Conservation (phyloP, 2,329 filamentous ascomycete species). For the Aspergillus hiratsukae region DNA sequence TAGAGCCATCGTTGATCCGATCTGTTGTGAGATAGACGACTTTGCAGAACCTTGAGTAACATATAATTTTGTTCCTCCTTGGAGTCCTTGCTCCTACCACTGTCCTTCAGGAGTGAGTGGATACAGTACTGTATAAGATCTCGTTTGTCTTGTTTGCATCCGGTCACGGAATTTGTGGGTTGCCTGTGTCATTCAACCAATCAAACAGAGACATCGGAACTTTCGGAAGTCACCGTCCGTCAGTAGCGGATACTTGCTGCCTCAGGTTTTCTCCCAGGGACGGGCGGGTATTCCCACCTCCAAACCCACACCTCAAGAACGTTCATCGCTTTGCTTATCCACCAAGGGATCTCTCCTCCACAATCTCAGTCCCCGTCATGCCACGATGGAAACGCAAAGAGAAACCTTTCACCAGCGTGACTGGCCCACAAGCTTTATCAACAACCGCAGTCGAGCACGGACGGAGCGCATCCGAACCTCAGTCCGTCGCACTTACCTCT, state of each 20-base stretch:
- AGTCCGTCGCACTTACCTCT: constrained; percentile 9
- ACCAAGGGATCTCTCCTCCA: not conserved
- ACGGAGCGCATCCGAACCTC: constrained; percentile 1
- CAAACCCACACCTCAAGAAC: not conserved
- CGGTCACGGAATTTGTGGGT: too few relatives aligned
- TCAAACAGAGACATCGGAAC: not conserved
- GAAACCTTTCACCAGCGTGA: constrained; percentile 2
- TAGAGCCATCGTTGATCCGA: too few relatives aligned
- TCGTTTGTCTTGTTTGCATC: too few relatives aligned
- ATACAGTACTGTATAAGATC: too few relatives aligned
- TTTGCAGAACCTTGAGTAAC: too few relatives aligned
- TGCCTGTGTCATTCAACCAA: not conserved
- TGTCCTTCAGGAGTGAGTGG: too few relatives aligned
- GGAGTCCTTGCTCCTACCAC: too few relatives aligned
- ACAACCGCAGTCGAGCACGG: constrained; percentile 5
- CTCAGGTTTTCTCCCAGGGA: not conserved
- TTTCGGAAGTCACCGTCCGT: too few relatives aligned
- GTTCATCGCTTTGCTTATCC: not conserved
- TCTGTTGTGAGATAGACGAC: too few relatives aligned
- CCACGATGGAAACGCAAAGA: constrained; percentile 20
- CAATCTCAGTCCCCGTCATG: constrained; percentile 4
- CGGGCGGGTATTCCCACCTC: not conserved
- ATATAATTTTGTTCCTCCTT: too few relatives aligned
- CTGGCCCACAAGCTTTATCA: not conserved
- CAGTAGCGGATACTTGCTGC: not conserved